Evolutionary conservation across 495 filamentous ascomycete species (phyloP).

Genomic region (Penicillium longicatenatum): DNA sequence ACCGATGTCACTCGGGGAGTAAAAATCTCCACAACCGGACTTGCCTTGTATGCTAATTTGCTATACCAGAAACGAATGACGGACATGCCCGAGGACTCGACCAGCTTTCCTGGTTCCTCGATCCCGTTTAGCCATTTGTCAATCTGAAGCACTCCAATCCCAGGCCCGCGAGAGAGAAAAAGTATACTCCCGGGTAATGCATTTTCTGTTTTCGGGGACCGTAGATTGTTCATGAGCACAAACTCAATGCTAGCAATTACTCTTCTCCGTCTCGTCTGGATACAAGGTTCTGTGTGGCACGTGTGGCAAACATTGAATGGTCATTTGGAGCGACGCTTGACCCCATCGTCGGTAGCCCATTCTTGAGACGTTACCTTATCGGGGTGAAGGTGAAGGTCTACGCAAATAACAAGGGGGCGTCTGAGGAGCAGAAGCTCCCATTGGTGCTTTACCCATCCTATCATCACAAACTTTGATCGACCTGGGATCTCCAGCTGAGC

Average conservation of each 20-base stretch:
- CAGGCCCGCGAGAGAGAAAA: not conserved
- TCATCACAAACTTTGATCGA: constrained; percentile 21
- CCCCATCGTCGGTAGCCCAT: constrained; percentile 18
- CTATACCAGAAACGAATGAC: not conserved
- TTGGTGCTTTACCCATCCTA: constrained; percentile 11
- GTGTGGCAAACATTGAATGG: constrained; percentile 25
- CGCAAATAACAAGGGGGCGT: not conserved
- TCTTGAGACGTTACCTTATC: constrained; percentile 6
- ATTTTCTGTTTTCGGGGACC: not conserved
- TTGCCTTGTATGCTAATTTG: not conserved
- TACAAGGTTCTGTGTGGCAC: constrained; percentile 30
- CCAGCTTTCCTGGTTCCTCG: not conserved
- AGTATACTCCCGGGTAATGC: not conserved
- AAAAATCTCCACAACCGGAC: constrained; percentile 4
- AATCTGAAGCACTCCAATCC: too few species aligned
- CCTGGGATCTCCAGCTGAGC: constrained; percentile 14
- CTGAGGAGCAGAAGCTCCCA: constrained; percentile 6
- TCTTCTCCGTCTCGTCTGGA: constrained; percentile 5
- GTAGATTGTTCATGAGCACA: not conserved
- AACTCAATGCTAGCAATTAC: constrained; percentile 1
- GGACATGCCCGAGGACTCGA: not conserved
- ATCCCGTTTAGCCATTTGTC: not conserved
- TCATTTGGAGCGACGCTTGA: constrained; percentile 20
- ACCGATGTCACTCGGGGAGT: constrained; percentile 9
- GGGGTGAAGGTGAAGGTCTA: not conserved